Conservation (phyloP, 2,329 filamentous ascomycete genomes). For the Tolypocladium cylindrosporum region DNA sequence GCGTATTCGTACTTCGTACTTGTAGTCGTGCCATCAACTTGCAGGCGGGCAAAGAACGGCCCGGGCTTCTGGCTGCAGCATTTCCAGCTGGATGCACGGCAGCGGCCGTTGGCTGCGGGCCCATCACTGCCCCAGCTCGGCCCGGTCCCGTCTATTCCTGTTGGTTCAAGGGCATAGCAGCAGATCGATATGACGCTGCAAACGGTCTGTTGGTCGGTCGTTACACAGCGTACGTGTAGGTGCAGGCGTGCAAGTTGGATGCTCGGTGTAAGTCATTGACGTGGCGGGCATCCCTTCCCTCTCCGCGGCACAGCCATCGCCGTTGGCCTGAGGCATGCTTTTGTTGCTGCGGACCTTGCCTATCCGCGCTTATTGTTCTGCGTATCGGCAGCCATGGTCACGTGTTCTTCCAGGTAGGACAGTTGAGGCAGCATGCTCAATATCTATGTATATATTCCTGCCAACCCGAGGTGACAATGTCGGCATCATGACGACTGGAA, state of each 20-base stretch:
- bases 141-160: neutral
- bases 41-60: neutral
- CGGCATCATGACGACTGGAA: neutral
- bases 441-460: too few species aligned
- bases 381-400: neutral
- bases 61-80: neutral
- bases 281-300: neutral
- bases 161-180: neutral
- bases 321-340: neutral
- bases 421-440: too few species aligned
- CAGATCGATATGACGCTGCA: neutral
- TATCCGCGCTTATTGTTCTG: neutral
- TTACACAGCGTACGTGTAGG: neutral
- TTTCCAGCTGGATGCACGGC: neutral
- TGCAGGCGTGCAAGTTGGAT: neutral
- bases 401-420: too few species aligned
- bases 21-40: neutral
- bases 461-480: neutral
- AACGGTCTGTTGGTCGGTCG: neutral
- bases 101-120: neutral
- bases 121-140: neutral
- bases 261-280: neutral
- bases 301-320: neutral
- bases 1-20: too few species aligned
- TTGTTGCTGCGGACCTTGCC: neutral